Percentiles rank a stretch among this genome's conserved stretches.
phyloP scores from a whole-genome alignment of 208 protist species.

The Trypanosoma theileri region DNA sequence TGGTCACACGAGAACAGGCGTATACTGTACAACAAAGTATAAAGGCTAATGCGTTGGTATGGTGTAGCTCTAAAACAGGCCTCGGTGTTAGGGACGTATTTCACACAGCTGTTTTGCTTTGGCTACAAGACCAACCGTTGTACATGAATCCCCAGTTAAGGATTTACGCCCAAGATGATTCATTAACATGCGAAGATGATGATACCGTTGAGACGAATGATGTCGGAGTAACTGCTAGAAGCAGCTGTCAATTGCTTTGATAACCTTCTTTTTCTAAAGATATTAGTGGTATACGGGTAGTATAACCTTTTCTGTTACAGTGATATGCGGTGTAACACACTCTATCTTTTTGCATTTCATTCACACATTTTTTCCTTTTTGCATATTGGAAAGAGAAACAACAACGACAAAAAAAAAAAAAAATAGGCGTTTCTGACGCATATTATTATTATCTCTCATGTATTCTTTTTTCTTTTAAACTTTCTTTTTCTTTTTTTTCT shows the following conservation, averaged over 20 bases:
- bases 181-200: neutral
- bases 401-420: neutral
- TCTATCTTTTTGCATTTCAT: too few relatives aligned
- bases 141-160: neutral
- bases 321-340: too few relatives aligned
- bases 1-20: constrained; percentile 28
- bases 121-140: constrained; percentile 19
- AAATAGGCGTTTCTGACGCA: constrained; percentile 3
- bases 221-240: neutral
- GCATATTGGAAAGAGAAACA: too few relatives aligned
- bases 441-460: too few relatives aligned
- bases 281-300: too few relatives aligned
- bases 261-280: neutral
- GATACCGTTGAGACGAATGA: neutral
- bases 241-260: constrained; percentile 19
- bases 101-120: constrained; percentile 23
- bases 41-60: constrained; percentile 24
- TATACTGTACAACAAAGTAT: constrained; percentile 26
- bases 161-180: neutral
- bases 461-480: too few relatives aligned
- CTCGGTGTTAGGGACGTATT: constrained; percentile 27
- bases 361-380: too few relatives aligned
- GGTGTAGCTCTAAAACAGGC: constrained; percentile 29
- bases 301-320: too few relatives aligned
- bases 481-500: too few relatives aligned